Evolutionary conservation across 164 flowering plant species (phyloP).

Genomic region (Santalum album): DNA sequence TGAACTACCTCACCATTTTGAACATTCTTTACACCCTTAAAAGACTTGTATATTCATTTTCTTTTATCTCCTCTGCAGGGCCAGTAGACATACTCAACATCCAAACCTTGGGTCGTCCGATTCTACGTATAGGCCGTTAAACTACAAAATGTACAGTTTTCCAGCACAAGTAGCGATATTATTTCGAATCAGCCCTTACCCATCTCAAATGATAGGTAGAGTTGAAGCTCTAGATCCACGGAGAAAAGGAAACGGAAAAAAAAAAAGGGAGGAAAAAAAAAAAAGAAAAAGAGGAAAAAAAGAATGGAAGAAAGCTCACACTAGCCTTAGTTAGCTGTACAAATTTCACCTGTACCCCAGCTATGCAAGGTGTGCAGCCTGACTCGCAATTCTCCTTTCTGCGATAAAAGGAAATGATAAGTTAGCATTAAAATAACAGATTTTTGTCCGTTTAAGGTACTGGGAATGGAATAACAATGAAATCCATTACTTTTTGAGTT

Average conservation of each 20-base stretch:
- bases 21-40: neutral
- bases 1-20: neutral
- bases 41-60: too few relatives aligned
- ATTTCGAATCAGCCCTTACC: constrained; percentile 23
- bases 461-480: neutral
- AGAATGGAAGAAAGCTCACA: constrained; percentile 30
- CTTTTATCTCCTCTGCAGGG: neutral
- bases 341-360: constrained; percentile 25
- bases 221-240: constrained; percentile 12
- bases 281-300: neutral
- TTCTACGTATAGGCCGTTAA: neutral
- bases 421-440: constrained; percentile 2
- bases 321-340: constrained; percentile 70
- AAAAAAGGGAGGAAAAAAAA: constrained; percentile 6
- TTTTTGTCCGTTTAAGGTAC: too few relatives aligned
- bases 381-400: constrained; percentile 59
- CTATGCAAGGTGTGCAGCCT: constrained; percentile 31
- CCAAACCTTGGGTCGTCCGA: neutral
- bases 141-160: constrained; percentile 43
- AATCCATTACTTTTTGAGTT: too few relatives aligned
- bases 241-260: neutral
- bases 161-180: constrained; percentile 31
- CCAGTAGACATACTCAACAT: neutral
- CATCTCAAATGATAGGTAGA: constrained; percentile 17
- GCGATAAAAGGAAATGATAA: constrained; percentile 8